Percentiles rank a stretch among this genome's conserved stretches.
phyloP scores from a whole-genome alignment of 2,329 filamentous ascomycete genomes.

The Colletotrichum musae region DNA sequence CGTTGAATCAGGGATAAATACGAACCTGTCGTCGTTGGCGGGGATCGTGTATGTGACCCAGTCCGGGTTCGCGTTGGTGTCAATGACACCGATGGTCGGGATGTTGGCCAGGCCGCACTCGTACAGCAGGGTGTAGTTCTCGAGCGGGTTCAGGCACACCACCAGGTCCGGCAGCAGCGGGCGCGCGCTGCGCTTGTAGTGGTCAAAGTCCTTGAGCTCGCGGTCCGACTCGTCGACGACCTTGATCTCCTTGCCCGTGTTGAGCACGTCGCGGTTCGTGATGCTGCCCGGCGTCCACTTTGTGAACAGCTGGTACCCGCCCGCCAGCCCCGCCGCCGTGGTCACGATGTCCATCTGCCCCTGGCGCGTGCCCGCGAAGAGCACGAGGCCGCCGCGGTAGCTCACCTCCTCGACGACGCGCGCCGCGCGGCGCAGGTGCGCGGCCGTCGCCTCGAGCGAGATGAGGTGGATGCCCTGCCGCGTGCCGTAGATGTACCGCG shows the following conservation, averaged over 20 bases:
- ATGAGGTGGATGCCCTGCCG: constrained; percentile 94
- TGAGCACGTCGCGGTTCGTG: constrained; percentile 92
- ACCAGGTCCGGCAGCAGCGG: constrained; percentile 90
- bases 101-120: constrained; percentile 92
- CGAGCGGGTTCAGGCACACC: constrained; percentile 90
- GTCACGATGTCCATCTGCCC: constrained; percentile 88
- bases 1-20: constrained; percentile 19
- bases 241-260: constrained; percentile 78
- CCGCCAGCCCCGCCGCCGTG: constrained; percentile 81
- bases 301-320: constrained; percentile 90
- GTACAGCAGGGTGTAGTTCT: constrained; percentile 91
- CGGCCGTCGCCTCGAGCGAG: constrained; percentile 88
- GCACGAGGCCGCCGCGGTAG: constrained; percentile 84
- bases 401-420: constrained; percentile 91
- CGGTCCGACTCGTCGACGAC: constrained; percentile 84
- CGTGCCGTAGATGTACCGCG: constrained; percentile 93
- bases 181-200: constrained; percentile 73
- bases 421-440: constrained; percentile 92
- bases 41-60: constrained; percentile 98
- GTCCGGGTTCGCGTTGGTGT: constrained; percentile 92
- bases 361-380: constrained; percentile 90
- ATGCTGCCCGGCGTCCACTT: constrained; percentile 94
- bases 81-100: constrained; percentile 94
- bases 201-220: constrained; percentile 72
- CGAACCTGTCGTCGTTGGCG: constrained; percentile 93